Base-by-base conservation (phyloP, 768 basidiomycete genomes). In the Boletus patriciae region DNA sequence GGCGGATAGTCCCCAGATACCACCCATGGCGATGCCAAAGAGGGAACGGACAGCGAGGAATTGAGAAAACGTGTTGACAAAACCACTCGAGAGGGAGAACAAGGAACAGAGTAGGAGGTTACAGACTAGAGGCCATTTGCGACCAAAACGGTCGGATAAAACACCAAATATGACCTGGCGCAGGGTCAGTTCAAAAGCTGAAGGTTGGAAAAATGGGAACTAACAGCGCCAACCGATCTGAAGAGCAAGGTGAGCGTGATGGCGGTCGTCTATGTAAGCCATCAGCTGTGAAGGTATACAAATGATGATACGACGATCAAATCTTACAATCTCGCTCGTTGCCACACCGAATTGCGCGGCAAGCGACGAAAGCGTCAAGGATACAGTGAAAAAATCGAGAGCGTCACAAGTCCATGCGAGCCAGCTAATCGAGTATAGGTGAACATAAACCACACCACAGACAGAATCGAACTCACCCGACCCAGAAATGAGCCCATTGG, bases 191-290 rank as follows among this genome's bases (percentile, higher is more conserved):
- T n/a, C 15, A 48, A 59, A 36, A 21, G 3, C 1, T 11, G 6
- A 16, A 38, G 25, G 3, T 10, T 0, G 34, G 16, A 34, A 21
- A 44, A 48, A 34, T 12, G 49, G 23, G 5, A 6, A 38, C 80
- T 66, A 40, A 80, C 87, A 41, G 90, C 88, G 34, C 89, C 90
- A 49, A 82, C 75, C 6, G 90, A 88, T 57, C 95, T 84, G 78
- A 98, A 89, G n/a, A 98, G 83, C 1, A 98, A 79, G 0, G 95
- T 97, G 47, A 97, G 79, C 7, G 95, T 97, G 67, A 98, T 94
- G 6, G 92, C 82, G 19, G 86, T 85, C 46, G 91, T 90, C 80
- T 80, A 54, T 21, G 40, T 8, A n/a, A 3, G 8, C 2, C 21
- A 37, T 44, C 15, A 58, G 49, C 46, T 43, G 27, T 25, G 2